These are phyloP conservation scores for Solanum lignicaule DNA, from an alignment of 257 asterid species.

Conservation along the genomic window DNA sequence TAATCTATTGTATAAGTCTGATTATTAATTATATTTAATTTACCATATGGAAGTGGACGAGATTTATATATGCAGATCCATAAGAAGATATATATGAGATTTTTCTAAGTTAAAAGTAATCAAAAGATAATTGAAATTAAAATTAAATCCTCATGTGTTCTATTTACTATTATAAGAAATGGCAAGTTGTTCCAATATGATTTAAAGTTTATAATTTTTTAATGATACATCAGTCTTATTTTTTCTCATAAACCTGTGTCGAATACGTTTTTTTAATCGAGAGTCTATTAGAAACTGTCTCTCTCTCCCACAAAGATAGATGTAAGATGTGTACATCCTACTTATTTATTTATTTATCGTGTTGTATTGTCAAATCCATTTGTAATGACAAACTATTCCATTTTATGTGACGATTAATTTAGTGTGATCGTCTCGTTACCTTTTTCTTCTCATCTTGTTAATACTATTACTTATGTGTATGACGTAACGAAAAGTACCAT, in stretches of 20 bases:
- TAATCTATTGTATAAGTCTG: not conserved
- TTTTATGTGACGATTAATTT: not conserved
- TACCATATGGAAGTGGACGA: not conserved
- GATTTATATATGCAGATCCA: not conserved
- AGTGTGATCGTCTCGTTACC: not conserved
- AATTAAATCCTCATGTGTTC: not conserved
- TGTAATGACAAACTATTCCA: not conserved
- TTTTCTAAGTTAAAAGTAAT: not conserved
- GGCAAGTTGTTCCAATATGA: not conserved
- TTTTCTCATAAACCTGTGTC: not conserved
- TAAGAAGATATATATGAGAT: not conserved
- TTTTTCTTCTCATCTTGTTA: not conserved
- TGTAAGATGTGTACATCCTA: not conserved
- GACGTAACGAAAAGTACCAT: not conserved
- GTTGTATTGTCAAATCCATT: not conserved
- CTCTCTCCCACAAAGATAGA: too few relatives aligned
- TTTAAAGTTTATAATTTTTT: not conserved
- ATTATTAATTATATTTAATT: not conserved
- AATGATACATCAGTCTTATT: not conserved
- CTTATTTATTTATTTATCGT: too few relatives aligned
- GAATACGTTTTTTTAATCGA: accelerated
- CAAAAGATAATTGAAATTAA: not conserved
- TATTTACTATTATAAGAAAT: not conserved
- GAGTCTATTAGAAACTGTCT: not conserved
- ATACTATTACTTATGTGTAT: too few relatives aligned